These are phyloP conservation scores for Arthroderma sp. DNA, from an alignment of 2,329 filamentous ascomycete genomes.

Conservation along the genomic window DNA sequence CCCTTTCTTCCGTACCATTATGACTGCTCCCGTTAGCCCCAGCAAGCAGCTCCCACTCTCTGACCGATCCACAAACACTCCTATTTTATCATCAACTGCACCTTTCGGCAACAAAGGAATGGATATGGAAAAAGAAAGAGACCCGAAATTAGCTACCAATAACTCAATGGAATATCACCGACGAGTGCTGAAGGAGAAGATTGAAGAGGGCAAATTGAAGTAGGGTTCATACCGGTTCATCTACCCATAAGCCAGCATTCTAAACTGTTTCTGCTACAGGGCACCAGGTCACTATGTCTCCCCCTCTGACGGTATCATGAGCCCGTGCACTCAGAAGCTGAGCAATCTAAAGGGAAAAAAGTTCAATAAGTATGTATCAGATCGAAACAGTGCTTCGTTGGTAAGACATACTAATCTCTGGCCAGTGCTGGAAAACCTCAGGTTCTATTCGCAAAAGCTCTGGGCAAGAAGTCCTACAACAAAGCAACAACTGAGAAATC, in stretches of 20 bases:
- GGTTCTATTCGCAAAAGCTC: slow-evolving; percentile 32
- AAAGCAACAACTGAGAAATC: slow-evolving; percentile 15
- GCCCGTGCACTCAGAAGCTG: slow-evolving; percentile 38
- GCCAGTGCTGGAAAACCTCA: slow-evolving; percentile 28
- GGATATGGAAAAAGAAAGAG: slow-evolving; percentile 13
- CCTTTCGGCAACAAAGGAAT: neutral
- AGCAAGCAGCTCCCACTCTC: slow-evolving; percentile 22
- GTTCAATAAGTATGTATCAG: slow-evolving; percentile 30
- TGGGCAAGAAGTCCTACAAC: slow-evolving; percentile 33
- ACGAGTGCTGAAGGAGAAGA: slow-evolving; percentile 28
- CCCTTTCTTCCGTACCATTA: slow-evolving; percentile 9
- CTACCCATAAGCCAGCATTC: neutral
- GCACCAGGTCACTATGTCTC: slow-evolving; percentile 31
- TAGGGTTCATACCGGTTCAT: slow-evolving; percentile 14
- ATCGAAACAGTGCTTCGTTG: neutral
- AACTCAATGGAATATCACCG: slow-evolving; percentile 33
- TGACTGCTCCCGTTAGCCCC: slow-evolving; percentile 6
- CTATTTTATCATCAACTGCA: slow-evolving; percentile 15
- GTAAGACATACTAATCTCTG: neutral
- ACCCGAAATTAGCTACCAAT: slow-evolving; percentile 20
- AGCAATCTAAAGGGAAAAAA: slow-evolving; percentile 37
- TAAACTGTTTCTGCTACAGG: slow-evolving; percentile 9
- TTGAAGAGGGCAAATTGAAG: slow-evolving; percentile 28
- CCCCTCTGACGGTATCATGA: slow-evolving; percentile 38
- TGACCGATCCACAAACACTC: slow-evolving; percentile 31